Conservation (phyloP, 2,329 filamentous ascomycete species). For the Penicillium sumatraense region DNA sequence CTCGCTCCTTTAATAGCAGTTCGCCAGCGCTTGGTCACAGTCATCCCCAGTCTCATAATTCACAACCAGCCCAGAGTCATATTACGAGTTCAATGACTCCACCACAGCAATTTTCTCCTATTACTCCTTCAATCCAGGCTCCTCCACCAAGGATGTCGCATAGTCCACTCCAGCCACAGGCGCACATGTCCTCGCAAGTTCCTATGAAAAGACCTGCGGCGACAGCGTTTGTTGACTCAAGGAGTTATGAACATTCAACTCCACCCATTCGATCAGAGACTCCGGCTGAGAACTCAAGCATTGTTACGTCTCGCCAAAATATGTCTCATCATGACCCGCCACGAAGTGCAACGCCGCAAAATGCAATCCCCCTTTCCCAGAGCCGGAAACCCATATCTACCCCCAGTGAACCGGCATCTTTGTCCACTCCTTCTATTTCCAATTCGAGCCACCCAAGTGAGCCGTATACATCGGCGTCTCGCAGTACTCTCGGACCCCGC, state of each 20-base stretch:
- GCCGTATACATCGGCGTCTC: neutral
- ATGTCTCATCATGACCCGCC: neutral
- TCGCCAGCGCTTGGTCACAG: neutral
- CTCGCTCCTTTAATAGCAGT: neutral
- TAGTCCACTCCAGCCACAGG: neutral
- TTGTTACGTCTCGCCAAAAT: neutral
- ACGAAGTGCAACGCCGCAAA: neutral
- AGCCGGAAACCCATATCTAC: neutral
- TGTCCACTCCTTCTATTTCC: neutral
- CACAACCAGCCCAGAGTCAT: neutral
- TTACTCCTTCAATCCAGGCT: neutral
- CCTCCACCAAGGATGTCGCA: neutral
- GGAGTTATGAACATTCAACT: neutral
- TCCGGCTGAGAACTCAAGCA: neutral
- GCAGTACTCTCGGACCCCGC: neutral
- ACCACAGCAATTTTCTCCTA: neutral
- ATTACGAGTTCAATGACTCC: neutral
- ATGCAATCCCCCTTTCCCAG: neutral
- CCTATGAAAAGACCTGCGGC: neutral
- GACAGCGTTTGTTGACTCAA: neutral
- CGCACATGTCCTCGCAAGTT: neutral
- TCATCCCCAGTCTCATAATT: neutral
- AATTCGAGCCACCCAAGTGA: neutral
- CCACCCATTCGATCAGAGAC: neutral
- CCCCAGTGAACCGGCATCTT: neutral